Conservation (phyloP, 441 rosid genomes). For the Erodium chrysanthum region DNA sequence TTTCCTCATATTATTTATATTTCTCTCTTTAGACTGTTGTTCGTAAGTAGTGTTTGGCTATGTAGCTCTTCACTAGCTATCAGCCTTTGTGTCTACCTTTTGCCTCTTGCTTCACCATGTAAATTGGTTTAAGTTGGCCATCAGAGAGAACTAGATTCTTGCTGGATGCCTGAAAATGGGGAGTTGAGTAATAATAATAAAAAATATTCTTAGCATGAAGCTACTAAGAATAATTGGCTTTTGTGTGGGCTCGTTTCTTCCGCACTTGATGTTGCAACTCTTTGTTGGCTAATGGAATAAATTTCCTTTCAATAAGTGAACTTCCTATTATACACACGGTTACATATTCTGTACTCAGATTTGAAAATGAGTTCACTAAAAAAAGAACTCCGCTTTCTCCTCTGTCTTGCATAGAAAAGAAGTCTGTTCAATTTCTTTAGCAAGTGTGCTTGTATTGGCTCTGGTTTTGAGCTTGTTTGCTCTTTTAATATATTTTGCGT, state of each 20-base stretch:
- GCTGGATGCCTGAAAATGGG: background rate
- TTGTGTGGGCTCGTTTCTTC: background rate
- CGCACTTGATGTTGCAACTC: background rate
- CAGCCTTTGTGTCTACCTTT: background rate
- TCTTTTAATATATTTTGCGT: background rate
- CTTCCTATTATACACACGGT: background rate
- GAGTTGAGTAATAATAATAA: background rate
- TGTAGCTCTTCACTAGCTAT: background rate
- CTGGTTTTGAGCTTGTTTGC: background rate
- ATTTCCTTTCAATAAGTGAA: background rate
- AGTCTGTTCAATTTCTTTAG: background rate
- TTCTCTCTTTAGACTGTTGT: background rate
- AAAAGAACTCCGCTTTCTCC: background rate
- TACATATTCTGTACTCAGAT: background rate
- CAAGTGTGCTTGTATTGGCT: background rate
- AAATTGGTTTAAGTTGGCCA: background rate
- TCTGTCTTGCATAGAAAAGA: background rate
- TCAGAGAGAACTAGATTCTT: conserved; percentile 4
- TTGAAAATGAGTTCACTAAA: background rate
- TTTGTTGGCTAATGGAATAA: background rate
- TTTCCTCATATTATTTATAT: background rate
- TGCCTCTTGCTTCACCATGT: background rate
- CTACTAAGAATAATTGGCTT: conserved; percentile 3
- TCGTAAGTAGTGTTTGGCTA: background rate
- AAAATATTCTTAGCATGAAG: background rate